Conservation (phyloP, 176 grass and related monocot genomes). For the Elymus sibiricus region DNA sequence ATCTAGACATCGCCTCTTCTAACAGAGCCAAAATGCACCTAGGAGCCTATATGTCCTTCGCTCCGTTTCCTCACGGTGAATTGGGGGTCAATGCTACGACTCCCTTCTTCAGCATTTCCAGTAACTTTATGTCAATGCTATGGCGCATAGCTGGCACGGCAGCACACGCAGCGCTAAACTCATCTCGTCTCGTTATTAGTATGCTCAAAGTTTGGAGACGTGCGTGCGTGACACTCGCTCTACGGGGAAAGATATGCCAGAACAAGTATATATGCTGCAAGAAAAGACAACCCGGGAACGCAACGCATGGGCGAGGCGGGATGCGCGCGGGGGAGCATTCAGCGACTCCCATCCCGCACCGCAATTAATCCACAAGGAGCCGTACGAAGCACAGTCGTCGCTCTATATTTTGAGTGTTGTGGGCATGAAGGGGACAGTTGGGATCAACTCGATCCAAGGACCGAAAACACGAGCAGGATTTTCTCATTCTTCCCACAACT, state of each 20-base stretch:
- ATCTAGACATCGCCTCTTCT: no score
- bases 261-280: background rate
- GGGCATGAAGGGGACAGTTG: constrained; percentile 28
- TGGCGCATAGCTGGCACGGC: no score
- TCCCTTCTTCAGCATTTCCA: no score
- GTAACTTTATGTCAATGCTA: no score
- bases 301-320: background rate
- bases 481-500: background rate
- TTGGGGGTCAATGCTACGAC: no score
- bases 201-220: background rate
- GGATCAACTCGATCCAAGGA: constrained; percentile 9
- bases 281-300: background rate
- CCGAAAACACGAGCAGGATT: background rate
- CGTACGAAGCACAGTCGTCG: constrained; percentile 21
- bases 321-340: background rate
- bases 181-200: no score
- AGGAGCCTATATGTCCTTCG: no score
- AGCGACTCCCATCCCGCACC: background rate
- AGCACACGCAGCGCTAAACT: no score
- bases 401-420: constrained; percentile 3
- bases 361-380: constrained; percentile 9
- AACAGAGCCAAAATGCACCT: no score
- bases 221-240: background rate
- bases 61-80: no score
- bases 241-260: background rate